Evolutionary conservation across 1,139 yeast species (phyloP).

Genomic region (Starmera stellimalicola): DNA sequence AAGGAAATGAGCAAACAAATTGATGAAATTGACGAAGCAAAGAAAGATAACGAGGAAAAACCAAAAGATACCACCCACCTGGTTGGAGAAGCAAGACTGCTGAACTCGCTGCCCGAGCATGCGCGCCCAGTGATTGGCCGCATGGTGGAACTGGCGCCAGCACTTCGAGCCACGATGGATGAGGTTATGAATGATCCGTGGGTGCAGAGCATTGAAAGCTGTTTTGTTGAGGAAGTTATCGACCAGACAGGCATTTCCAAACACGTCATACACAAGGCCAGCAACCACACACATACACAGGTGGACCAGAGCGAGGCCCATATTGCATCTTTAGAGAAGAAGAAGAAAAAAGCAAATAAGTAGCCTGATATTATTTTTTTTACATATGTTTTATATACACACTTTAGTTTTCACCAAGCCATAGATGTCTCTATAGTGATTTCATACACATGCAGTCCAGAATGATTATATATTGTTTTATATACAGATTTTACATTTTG

Average conservation of each 20-base stretch:
- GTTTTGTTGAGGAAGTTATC: slow-evolving; percentile 44
- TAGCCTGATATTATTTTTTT: not conserved
- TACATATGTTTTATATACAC: not conserved
- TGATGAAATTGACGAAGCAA: slow-evolving; percentile 3
- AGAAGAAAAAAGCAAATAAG: slow-evolving; percentile 38
- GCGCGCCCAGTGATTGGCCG: slow-evolving; percentile 55
- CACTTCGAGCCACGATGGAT: slow-evolving; percentile 76
- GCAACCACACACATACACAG: slow-evolving; percentile 72
- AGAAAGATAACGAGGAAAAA: slow-evolving; percentile 3
- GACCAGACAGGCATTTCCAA: slow-evolving; percentile 25
- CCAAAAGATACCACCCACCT: slow-evolving; percentile 21
- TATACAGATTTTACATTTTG: not conserved
- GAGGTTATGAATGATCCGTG: slow-evolving; percentile 77
- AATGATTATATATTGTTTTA: no score
- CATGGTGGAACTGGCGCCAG: slow-evolving; percentile 79
- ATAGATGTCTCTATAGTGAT: not conserved
- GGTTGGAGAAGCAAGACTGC: slow-evolving; percentile 60
- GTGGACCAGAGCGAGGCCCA: slow-evolving; percentile 94
- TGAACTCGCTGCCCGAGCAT: slow-evolving; percentile 62
- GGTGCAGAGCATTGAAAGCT: slow-evolving; percentile 58
- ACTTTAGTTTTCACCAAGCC: not conserved
- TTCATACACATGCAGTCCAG: no score
- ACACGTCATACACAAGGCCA: slow-evolving; percentile 26
- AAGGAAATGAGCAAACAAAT: slow-evolving; percentile 4
- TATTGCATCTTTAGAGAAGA: slow-evolving; percentile 84